Evolutionary conservation across 208 protist genomes (phyloP), one percentile per base, ranked within the genome.

Genomic region (Crithidia sp.): DNA sequence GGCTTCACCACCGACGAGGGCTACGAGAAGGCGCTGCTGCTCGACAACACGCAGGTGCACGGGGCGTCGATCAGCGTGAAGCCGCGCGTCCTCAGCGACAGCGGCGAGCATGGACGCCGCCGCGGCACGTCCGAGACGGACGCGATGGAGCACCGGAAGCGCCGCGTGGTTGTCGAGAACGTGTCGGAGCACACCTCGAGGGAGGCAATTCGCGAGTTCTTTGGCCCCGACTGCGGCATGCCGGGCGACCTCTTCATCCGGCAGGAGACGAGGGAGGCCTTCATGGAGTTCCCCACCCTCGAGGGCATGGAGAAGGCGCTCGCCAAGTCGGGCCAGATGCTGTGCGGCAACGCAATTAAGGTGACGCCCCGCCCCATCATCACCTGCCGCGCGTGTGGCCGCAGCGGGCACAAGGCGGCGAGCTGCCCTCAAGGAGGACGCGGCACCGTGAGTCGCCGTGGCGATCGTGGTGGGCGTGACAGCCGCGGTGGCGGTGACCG

Each of bases 311-410:
- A 67, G 4, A 72, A 72, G 17, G 92, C 92, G 13, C 49, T 96
- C 8, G 71, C 62, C n/a, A 71, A 83, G 61, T 74, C 70, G 10
- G 91, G 87, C 7, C 40, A 61, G 37, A 76, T 83, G 62, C 45
- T 92, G 37, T 58, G 71, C 41, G 91, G 87, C 13, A 60, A 14
- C 54, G 41, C 39, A 40, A 44, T 89, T 4, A n/a, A 74, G 39
- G 68, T 92, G 0, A 85, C 91, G 84, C 65, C 56, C 2, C 85
- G 86, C 39, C 65, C 84, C 70, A 55, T 65, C n/a, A 82, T 88
- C 70, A 41, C 71, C 19, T 95, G 89, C 79, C 89, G 84, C 56
- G 79, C 83, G 37, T 95, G 89, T 72, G 87, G 90, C 49, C 66
- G 75, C 28, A 82, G 86, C 52, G 89, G 89, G 36, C 89, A 95